These are phyloP conservation scores for Anisodus tanguticus DNA, from an alignment of 257 asterid genomes.

Conservation along the genomic window DNA sequence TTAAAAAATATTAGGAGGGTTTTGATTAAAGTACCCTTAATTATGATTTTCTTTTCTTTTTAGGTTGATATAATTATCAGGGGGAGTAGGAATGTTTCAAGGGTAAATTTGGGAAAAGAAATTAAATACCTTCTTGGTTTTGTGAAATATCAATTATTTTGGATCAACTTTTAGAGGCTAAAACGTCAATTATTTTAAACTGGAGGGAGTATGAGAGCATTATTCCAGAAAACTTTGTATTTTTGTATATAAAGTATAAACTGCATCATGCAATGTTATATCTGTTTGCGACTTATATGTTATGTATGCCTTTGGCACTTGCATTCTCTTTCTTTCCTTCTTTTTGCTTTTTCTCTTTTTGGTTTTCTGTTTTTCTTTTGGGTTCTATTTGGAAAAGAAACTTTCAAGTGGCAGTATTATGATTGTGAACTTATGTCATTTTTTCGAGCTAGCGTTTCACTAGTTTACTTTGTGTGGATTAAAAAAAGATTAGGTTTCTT, in stretches of 20 bases:
- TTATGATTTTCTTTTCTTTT: too few relatives aligned
- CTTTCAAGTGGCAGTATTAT: slow-evolving; percentile 8
- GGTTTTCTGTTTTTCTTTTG: slow-evolving; percentile 11
- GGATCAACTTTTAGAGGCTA: too few relatives aligned
- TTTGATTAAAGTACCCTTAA: too few relatives aligned
- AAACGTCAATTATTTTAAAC: too few relatives aligned
- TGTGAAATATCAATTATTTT: too few relatives aligned
- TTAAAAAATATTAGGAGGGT: too few relatives aligned
- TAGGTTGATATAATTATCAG: too few relatives aligned
- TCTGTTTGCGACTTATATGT: slow-evolving; percentile 1
- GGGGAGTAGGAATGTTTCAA: too few relatives aligned
- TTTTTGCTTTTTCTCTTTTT: background rate
- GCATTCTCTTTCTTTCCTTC: slow-evolving; percentile 22
- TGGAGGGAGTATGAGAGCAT: background rate
- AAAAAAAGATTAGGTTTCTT: background rate
- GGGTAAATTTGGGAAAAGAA: too few relatives aligned
- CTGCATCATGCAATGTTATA: background rate
- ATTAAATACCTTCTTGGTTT: too few relatives aligned
- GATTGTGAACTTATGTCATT: background rate
- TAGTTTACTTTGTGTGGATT: background rate
- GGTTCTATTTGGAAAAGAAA: slow-evolving; percentile 3
- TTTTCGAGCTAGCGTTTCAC: slow-evolving; percentile 15
- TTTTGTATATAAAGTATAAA: too few relatives aligned
- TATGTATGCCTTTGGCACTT: slow-evolving; percentile 18
- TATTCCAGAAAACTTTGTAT: background rate